phyloP scores from a whole-genome alignment of 2,329 filamentous ascomycete genomes.

The Lasiodiplodia sp. region DNA sequence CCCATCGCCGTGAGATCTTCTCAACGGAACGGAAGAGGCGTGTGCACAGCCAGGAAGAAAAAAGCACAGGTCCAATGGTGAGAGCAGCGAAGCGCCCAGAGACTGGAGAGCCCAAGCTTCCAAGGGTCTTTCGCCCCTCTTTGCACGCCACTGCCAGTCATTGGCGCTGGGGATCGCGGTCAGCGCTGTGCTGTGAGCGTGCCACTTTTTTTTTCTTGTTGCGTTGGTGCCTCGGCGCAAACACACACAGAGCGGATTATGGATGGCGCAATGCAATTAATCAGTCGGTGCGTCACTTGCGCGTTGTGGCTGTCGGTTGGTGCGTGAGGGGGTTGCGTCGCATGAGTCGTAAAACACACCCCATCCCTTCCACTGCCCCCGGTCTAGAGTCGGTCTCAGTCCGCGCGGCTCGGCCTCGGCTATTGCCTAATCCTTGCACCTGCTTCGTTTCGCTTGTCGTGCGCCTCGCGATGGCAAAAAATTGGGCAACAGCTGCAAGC shows the following conservation, averaged over 20 bases:
- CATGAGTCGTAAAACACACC: not conserved
- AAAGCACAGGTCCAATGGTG: not conserved
- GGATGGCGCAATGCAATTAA: constrained; percentile 11
- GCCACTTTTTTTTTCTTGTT: not conserved
- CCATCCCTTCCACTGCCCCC: too few relatives aligned
- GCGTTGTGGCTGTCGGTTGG: not conserved
- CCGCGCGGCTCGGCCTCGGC: too few relatives aligned
- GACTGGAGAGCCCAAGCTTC: not conserved
- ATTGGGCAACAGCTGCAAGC: not conserved
- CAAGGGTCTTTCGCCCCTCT: not conserved
- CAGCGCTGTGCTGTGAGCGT: not conserved
- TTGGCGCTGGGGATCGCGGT: not conserved
- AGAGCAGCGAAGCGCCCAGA: not conserved
- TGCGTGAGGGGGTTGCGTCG: not conserved
- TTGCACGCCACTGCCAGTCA: constrained; percentile 8
- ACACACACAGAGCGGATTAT: not conserved
- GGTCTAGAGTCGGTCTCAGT: not conserved
- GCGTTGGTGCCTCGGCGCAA: not conserved
- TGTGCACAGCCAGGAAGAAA: not conserved
- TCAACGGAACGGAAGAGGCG: not conserved
- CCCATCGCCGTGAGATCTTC: not conserved
- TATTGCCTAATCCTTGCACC: too few relatives aligned
- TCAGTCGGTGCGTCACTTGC: not conserved
- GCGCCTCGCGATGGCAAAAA: not conserved
- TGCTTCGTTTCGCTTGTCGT: too few relatives aligned